These are phyloP conservation scores for maize (Zea mays) DNA, from an alignment of 176 grass and related monocot genomes.

Conservation along the genomic window DNA sequence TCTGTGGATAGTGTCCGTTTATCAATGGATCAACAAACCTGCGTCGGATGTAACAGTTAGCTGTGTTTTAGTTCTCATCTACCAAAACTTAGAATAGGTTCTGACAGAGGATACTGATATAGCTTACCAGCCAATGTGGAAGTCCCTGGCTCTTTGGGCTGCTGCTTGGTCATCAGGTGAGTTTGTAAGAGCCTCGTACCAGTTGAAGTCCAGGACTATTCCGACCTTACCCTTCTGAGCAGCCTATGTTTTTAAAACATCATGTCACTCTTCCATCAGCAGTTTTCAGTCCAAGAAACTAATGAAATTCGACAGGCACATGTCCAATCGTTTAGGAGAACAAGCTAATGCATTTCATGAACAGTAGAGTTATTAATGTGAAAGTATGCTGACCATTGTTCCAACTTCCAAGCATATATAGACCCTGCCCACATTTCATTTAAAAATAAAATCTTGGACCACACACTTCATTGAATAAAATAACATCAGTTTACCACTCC, in stretches of 20 bases:
- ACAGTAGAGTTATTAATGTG: not conserved
- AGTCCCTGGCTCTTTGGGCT: conserved; percentile 87
- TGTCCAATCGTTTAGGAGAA: not conserved
- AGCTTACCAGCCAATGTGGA: conserved; percentile 84
- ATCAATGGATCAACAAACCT: conserved; percentile 86
- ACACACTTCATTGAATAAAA: conserved; percentile 15
- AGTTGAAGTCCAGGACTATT: conserved; percentile 72
- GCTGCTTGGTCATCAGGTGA: conserved; percentile 68
- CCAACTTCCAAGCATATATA: not conserved
- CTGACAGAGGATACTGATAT: conserved; percentile 12
- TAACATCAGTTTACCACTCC: not conserved
- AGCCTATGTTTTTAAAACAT: conserved; percentile 34
- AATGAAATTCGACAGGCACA: not conserved
- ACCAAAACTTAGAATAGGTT: not conserved
- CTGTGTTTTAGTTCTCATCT: not conserved
- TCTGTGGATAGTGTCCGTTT: conserved; percentile 65
- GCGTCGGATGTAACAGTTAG: conserved; percentile 6
- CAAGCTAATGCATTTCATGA: conserved; percentile 14
- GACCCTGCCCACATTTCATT: not conserved
- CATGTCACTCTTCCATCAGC: conserved; percentile 17
- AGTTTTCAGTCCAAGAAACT: not conserved
- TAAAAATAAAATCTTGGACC: not conserved
- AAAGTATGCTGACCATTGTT: conserved; percentile 8
- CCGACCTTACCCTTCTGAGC: conserved; percentile 63
- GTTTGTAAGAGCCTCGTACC: conserved; percentile 69